Percentiles rank a stretch among this genome's conserved stretches.
Conservation (phyloP, 257 asterid species). For the Solanum boliviense region DNA sequence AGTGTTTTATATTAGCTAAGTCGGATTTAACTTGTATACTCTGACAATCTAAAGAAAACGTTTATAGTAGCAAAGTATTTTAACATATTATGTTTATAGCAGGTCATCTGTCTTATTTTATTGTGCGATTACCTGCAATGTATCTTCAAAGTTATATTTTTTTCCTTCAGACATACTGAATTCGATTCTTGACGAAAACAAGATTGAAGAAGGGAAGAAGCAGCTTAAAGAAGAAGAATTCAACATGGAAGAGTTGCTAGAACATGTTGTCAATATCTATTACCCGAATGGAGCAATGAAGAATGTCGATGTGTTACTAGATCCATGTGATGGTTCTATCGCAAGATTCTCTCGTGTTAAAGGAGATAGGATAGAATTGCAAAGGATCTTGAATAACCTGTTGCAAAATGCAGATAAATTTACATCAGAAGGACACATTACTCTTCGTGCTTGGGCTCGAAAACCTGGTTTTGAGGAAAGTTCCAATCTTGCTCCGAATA, state of each 20-base stretch:
- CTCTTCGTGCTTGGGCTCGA: constrained; percentile 52
- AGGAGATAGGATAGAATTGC: constrained; percentile 60
- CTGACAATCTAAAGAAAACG: background rate
- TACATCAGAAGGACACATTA: constrained; percentile 57
- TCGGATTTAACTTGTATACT: background rate
- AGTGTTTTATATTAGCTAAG: background rate
- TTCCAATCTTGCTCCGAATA: constrained; percentile 15
- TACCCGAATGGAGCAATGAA: constrained; percentile 47
- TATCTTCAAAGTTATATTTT: background rate
- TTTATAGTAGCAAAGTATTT: background rate
- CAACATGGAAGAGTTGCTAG: constrained; percentile 38
- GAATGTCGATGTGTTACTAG: constrained; percentile 68
- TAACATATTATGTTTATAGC: background rate
- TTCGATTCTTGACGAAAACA: constrained; percentile 57
- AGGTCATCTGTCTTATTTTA: background rate
- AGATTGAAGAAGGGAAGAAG: constrained; percentile 60
- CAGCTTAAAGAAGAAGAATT: constrained; percentile 59
- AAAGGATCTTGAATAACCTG: constrained; percentile 57
- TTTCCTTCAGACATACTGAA: constrained; percentile 41
- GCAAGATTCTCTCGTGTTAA: constrained; percentile 19
- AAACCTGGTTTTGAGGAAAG: constrained; percentile 25
- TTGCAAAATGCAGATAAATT: constrained; percentile 72
- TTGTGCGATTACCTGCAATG: background rate
- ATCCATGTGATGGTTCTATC: constrained; percentile 51
- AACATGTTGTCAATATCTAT: constrained; percentile 52